phyloP scores from a whole-genome alignment of 2,329 filamentous ascomycete species.

The Alternaria infectoria region DNA sequence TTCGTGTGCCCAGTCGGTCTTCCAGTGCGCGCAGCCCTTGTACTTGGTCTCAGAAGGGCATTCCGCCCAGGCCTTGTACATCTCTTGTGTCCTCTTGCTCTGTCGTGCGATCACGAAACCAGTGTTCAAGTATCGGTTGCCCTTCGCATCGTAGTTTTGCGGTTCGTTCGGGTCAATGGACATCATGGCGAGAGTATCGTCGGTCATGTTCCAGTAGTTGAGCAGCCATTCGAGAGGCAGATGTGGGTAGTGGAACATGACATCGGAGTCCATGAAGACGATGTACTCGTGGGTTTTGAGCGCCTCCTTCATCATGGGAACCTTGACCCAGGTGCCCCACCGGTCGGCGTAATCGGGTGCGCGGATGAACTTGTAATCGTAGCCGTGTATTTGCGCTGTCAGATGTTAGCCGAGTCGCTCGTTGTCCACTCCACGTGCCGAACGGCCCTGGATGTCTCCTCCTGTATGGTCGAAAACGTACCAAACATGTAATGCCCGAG shows the following conservation, averaged over 20 bases:
- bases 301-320: slow-evolving; percentile 53
- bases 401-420: slow-evolving; percentile 15
- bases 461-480: slow-evolving; percentile 12
- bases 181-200: slow-evolving; percentile 55
- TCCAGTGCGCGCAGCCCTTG: slow-evolving; percentile 45
- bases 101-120: slow-evolving; percentile 54
- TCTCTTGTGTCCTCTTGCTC: slow-evolving; percentile 46
- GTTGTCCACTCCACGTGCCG: neutral
- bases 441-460: neutral
- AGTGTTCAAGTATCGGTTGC: slow-evolving; percentile 52
- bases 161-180: slow-evolving; percentile 53
- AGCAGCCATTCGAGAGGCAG: slow-evolving; percentile 59
- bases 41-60: slow-evolving; percentile 46
- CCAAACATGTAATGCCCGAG: slow-evolving; percentile 49
- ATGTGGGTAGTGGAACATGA: slow-evolving; percentile 55
- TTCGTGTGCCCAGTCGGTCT: slow-evolving; percentile 46
- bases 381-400: slow-evolving; percentile 55
- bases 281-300: slow-evolving; percentile 52
- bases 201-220: slow-evolving; percentile 57
- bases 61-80: slow-evolving; percentile 48
- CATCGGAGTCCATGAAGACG: slow-evolving; percentile 59
- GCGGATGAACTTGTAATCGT: slow-evolving; percentile 57
- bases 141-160: slow-evolving; percentile 52
- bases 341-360: slow-evolving; percentile 52
- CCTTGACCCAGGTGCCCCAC: slow-evolving; percentile 58